phyloP scores from a whole-genome alignment of 805 yeast genomes.

The Kluyveromyces starmeri region DNA sequence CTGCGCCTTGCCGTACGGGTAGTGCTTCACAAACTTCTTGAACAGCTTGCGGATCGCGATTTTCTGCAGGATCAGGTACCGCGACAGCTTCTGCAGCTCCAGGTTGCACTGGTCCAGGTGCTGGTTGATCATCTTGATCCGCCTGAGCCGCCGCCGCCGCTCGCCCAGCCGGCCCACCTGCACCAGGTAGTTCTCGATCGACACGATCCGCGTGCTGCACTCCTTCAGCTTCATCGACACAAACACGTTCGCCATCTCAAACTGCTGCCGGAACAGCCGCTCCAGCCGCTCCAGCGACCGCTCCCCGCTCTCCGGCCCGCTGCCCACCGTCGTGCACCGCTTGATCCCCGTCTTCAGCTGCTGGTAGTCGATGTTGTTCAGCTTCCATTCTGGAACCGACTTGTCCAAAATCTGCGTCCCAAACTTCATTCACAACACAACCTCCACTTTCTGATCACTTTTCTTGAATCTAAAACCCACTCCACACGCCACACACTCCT shows the following conservation, averaged over 20 bases:
- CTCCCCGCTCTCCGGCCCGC: slow-evolving; percentile 10
- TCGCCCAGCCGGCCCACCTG: slow-evolving; percentile 9
- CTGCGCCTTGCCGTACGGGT: slow-evolving; percentile 11
- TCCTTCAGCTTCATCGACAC: slow-evolving; percentile 25
- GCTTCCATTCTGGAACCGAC: slow-evolving; percentile 83
- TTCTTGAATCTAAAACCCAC: too few relatives aligned
- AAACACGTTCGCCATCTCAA: slow-evolving; percentile 21
- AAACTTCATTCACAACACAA: too few relatives aligned
- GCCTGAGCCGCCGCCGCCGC: slow-evolving; percentile 7
- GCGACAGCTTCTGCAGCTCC: slow-evolving; percentile 43
- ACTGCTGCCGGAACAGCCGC: slow-evolving; percentile 17
- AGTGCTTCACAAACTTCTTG: slow-evolving; percentile 36
- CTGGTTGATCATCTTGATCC: slow-evolving; percentile 11
- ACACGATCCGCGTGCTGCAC: slow-evolving; percentile 20
- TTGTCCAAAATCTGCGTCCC: slow-evolving; percentile 66
- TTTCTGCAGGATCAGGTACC: slow-evolving; percentile 51
- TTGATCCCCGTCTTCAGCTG: slow-evolving; percentile 61
- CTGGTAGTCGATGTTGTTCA: slow-evolving; percentile 76
- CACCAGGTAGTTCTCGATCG: slow-evolving; percentile 21
- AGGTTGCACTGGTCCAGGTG: slow-evolving; percentile 20
- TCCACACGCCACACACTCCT: too few relatives aligned
- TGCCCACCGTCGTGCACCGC: slow-evolving; percentile 35
- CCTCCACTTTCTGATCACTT: too few relatives aligned
- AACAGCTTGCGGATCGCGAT: slow-evolving; percentile 52
- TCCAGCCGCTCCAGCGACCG: slow-evolving; percentile 10